These are phyloP conservation scores for Albifimbria verrucaria DNA, from an alignment of 2,329 filamentous ascomycete genomes.

Conservation along the genomic window DNA sequence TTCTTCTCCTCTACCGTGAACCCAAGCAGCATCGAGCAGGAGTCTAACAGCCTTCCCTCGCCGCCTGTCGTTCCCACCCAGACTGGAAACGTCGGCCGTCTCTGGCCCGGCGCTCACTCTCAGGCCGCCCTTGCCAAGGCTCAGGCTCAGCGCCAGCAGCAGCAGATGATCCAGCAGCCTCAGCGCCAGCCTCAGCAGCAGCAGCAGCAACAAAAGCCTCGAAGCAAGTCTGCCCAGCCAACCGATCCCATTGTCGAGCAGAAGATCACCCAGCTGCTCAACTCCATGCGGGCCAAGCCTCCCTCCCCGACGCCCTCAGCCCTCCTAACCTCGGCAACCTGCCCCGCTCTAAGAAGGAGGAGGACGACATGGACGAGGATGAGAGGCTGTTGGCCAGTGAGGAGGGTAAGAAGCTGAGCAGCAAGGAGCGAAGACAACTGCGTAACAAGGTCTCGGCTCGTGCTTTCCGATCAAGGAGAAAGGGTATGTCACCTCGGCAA, in stretches of 20 bases:
- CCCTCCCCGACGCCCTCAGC: constrained; percentile 43
- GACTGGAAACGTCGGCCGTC: constrained; percentile 61
- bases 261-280: constrained; percentile 88
- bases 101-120: constrained; percentile 93
- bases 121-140: constrained; percentile 78
- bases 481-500: constrained; percentile 62
- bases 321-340: constrained; percentile 61
- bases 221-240: constrained; percentile 48
- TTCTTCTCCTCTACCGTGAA: constrained; percentile 64
- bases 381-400: constrained; percentile 92
- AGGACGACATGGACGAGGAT: constrained; percentile 98
- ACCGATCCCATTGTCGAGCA: constrained; percentile 78
- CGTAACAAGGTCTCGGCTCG: constrained; percentile 98
- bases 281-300: constrained; percentile 82
- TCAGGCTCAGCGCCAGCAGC: constrained; percentile 61
- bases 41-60: constrained; percentile 37
- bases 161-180: constrained; percentile 48
- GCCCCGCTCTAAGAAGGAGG: constrained; percentile 79
- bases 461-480: constrained; percentile 95
- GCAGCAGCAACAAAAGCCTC: constrained; percentile 43
- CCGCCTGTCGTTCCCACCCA: constrained; percentile 47
- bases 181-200: constrained; percentile 46
- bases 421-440: constrained; percentile 95
- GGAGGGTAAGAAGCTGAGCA: constrained; percentile 98
- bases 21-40: constrained; percentile 69